phyloP scores from a whole-genome alignment of 169 alveolate genomes.

The Theileria orientalis region DNA sequence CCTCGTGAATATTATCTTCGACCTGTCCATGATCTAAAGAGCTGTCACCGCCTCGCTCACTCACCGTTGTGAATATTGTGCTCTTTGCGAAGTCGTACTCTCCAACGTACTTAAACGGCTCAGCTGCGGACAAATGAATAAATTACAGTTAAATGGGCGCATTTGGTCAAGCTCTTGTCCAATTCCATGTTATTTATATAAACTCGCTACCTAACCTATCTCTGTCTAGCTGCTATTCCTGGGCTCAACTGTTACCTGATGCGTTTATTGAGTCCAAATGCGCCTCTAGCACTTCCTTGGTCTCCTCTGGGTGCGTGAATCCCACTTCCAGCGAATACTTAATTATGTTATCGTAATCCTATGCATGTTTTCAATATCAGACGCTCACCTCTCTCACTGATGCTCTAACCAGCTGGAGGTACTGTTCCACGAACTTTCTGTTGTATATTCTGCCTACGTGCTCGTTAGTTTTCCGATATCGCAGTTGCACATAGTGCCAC shows the following conservation, averaged over 20 bases:
- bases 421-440: conserved; percentile 76
- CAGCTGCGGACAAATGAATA: conserved; percentile 49
- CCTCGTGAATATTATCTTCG: conserved; percentile 75
- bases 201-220: not conserved
- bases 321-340: conserved; percentile 66
- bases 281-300: conserved; percentile 78
- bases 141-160: not conserved
- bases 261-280: conserved; percentile 78
- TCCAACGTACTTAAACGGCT: conserved; percentile 74
- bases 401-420: conserved; percentile 79
- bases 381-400: conserved; percentile 61
- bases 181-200: not conserved
- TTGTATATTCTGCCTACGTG: conserved; percentile 65
- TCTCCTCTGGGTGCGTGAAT: conserved; percentile 81
- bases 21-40: conserved; percentile 63
- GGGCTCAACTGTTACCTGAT: conserved; percentile 64
- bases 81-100: conserved; percentile 66
- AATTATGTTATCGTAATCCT: conserved; percentile 30
- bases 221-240: not conserved
- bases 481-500: too few relatives aligned
- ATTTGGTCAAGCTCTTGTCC: too few relatives aligned
- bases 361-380: conserved; percentile 40
- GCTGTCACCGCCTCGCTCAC: conserved; percentile 2
- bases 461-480: not conserved
- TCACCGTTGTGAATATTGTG: conserved; percentile 53